Percentiles rank a stretch among this genome's conserved stretches.
Evolutionary conservation across 1,139 yeast species (phyloP).

Genomic region (Yamadazyma buinensis): DNA sequence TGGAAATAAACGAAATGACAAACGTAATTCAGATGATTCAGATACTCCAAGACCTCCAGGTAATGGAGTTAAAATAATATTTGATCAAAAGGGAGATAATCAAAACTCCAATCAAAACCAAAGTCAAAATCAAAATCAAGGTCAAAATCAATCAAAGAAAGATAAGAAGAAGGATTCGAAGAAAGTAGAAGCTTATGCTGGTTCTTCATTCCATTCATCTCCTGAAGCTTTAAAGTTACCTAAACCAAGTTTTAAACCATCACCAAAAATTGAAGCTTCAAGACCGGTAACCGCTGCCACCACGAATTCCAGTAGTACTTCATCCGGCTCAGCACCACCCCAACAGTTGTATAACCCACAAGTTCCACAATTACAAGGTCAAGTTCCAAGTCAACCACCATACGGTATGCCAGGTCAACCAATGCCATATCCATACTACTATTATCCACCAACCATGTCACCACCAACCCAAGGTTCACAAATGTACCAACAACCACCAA

Average conservation of each 20-base stretch:
- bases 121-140: conserved; percentile 15
- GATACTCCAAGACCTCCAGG: too few species aligned
- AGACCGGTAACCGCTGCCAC: too few species aligned
- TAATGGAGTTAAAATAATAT: conserved; percentile 33
- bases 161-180: conserved; percentile 13
- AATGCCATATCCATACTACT: conserved; percentile 2
- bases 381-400: neutral
- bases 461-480: too few species aligned
- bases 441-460: conserved; percentile 1
- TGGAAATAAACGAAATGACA: conserved; percentile 18
- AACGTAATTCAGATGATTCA: too few species aligned
- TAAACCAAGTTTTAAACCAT: conserved; percentile 47
- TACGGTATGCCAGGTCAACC: neutral
- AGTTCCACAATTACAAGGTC: neutral
- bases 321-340: neutral
- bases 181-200: conserved; percentile 46
- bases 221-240: conserved; percentile 57
- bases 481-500: conserved; percentile 19
- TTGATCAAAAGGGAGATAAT: conserved; percentile 13
- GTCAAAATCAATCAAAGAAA: too few species aligned
- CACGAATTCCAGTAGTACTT: neutral
- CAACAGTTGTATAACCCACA: neutral
- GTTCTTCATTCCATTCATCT: conserved; percentile 55
- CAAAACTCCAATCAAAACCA: neutral
- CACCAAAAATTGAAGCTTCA: too few species aligned